Percentiles rank a stretch among this genome's conserved stretches.
Conservation (phyloP, 306 rosid species). For the Astragalus glycyphyllos region DNA sequence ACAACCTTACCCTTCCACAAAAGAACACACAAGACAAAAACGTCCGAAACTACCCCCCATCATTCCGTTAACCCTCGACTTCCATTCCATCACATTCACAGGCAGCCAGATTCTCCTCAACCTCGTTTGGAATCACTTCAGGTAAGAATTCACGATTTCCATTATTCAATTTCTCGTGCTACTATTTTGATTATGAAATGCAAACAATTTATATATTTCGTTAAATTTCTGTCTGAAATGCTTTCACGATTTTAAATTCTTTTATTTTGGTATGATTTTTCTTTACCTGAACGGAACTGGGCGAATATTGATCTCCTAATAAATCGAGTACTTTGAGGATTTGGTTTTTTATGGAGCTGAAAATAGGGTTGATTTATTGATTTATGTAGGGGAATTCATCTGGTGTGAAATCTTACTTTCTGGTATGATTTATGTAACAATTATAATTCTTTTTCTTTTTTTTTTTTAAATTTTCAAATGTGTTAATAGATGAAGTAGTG, state of each 20-base stretch:
- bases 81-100: background rate
- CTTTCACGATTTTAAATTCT: background rate
- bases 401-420: no score
- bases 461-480: no score
- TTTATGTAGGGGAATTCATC: background rate
- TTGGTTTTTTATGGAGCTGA: background rate
- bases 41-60: background rate
- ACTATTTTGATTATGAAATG: background rate
- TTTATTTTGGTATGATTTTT: background rate
- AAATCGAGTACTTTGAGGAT: background rate
- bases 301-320: background rate
- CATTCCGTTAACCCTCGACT: background rate
- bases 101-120: background rate
- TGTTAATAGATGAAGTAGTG: no score
- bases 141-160: background rate
- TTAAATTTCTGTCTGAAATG: background rate
- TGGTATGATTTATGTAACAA: background rate
- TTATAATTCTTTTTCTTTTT: no score
- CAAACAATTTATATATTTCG: background rate
- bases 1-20: conserved; percentile 3
- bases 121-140: background rate
- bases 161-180: background rate
- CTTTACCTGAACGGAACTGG: background rate
- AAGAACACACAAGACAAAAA: background rate
- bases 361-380: background rate